Conservation (phyloP, 441 rosid species). For the Francoa sonchifolia region DNA sequence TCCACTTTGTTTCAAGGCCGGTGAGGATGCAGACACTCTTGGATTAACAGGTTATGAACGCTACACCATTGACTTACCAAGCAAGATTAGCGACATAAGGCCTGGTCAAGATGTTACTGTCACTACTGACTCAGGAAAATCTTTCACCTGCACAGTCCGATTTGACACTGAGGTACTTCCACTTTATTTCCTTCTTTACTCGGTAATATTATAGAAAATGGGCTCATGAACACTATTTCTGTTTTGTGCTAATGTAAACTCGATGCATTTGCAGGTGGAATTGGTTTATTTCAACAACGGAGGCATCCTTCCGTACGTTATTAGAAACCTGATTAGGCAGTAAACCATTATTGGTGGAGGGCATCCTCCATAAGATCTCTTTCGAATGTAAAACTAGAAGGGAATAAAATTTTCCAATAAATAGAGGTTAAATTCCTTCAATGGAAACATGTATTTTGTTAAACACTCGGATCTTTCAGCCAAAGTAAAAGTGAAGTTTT, state of each 20-base stretch:
- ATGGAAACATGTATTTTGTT: too few species aligned
- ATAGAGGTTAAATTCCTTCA: too few species aligned
- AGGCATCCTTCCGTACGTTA: constrained; percentile 42
- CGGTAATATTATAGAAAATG: too few species aligned
- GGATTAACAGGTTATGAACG: constrained; percentile 42
- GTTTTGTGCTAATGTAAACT: too few species aligned
- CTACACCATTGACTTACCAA: constrained; percentile 41
- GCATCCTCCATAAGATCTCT: too few species aligned
- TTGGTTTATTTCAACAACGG: constrained; percentile 47
- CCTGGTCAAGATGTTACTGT: constrained; percentile 42
- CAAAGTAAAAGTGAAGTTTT: too few species aligned
- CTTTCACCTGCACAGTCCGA: constrained; percentile 35
- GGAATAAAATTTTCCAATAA: too few species aligned
- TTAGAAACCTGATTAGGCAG: constrained; percentile 30
- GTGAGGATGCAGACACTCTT: constrained; percentile 34
- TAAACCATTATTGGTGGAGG: too few species aligned
- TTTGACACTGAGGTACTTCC: constrained; percentile 40
- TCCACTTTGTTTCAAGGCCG: constrained; percentile 44
- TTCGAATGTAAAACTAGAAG: too few species aligned
- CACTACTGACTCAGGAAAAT: constrained; percentile 34
- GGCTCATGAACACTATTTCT: too few species aligned
- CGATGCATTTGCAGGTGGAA: constrained; percentile 30
- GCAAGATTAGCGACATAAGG: constrained; percentile 29
- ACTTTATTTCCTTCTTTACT: neutral
- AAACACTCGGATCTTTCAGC: too few species aligned